Conservation (phyloP, 176 grass and related monocot genomes). For the Phyllostachys edulis region DNA sequence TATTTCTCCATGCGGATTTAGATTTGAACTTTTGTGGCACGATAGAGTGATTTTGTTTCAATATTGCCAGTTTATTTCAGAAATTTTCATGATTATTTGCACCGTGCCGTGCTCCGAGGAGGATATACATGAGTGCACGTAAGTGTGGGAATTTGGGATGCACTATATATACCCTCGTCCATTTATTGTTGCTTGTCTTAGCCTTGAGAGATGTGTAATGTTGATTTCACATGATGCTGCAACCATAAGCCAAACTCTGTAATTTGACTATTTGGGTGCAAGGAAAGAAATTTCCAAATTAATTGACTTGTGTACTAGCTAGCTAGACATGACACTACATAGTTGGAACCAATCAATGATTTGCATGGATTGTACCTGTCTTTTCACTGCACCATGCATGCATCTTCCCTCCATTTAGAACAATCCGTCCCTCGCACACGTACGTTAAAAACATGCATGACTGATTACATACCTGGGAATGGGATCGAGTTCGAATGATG, state of each 20-base stretch:
- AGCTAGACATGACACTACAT: background rate
- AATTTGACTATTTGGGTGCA: background rate
- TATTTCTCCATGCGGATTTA: no score
- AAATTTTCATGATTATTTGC: no score
- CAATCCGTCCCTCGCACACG: background rate
- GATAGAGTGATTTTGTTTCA: no score
- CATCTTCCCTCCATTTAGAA: background rate
- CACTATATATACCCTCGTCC: no score
- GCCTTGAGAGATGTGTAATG: background rate
- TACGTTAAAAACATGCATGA: background rate
- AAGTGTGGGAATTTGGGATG: no score
- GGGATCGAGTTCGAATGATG: background rate
- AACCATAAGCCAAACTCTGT: background rate
- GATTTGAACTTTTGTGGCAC: no score
- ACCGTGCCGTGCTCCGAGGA: background rate
- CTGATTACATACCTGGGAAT: no score
- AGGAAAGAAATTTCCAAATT: background rate
- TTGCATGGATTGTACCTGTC: conserved; percentile 10
- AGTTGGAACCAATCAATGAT: background rate
- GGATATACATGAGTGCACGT: background rate
- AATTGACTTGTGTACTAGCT: background rate
- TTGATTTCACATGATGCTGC: background rate
- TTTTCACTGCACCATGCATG: background rate
- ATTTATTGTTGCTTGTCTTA: background rate
- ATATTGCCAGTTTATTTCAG: no score